Evolutionary conservation across 2,329 filamentous ascomycete species (phyloP), one percentile per base, ranked within the genome.

Genomic region (Plectosphaerella plurivora): DNA sequence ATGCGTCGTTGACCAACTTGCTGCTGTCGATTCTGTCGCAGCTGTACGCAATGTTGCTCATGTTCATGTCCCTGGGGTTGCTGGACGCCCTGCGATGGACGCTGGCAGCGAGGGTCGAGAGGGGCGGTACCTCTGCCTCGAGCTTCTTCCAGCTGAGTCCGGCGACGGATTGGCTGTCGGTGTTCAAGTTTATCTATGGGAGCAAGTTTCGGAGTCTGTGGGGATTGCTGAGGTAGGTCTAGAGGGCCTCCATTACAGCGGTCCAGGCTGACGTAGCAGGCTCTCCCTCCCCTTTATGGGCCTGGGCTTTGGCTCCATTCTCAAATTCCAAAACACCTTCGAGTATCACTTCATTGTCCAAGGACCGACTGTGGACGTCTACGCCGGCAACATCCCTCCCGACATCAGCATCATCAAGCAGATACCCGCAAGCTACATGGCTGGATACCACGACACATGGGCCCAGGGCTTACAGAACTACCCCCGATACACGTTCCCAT

Each of bases 361-460:
- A 24, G 49, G 50, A 15, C 42, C 35, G 2, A 42, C 51, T 3
- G 45, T 60, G 28, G 45, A 52, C 8, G 55, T 59, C 2, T 61
- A 57, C 45, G 57, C 58, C 11, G 60, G 60, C 1, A 53, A 57
- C 15, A 55, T 55, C 14, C 52, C 53, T 2, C 54, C 55, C 14
- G 55, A 59, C 8, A 28, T 55, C 3, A 46, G 47, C 4, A 51
- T 58, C 0, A 35, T 60, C 12, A 33, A 50, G 11, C 14, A 47
- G 3, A 53, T 60, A 18, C 51, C 54, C 1, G 46, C 50, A 1
- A 49, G 57, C 5, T 58, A 59, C 25, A 45, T 60, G 4, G 45
- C 55, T 35, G 57, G 60, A 20, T 60, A 55, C 44, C 55, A 57
- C 42, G 46, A 54, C 18, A 55, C 53, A 2, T 58, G 55, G 54